phyloP scores from a whole-genome alignment of 768 basidiomycete species.

The Lentinus tigrinus region DNA sequence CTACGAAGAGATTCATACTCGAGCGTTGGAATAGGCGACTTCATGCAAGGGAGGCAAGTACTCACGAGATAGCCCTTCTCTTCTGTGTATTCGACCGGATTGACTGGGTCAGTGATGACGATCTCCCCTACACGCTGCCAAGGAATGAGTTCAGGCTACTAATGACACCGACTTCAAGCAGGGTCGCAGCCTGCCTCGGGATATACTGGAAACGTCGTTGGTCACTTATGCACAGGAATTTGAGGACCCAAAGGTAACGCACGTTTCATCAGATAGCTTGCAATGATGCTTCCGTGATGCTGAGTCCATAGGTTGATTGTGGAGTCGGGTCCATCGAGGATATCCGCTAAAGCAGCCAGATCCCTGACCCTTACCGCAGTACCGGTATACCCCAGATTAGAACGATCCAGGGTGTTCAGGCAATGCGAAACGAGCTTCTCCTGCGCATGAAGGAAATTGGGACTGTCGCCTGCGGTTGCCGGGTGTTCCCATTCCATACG shows the following conservation, averaged over 20 bases:
- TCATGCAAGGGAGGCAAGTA: neutral
- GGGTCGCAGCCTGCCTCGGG: neutral
- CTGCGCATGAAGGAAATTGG: no score
- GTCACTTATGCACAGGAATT: neutral
- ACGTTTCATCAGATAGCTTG: neutral
- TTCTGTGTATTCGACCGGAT: neutral
- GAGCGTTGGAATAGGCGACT: no score
- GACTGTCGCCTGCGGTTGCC: no score
- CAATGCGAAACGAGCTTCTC: no score
- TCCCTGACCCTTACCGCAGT: no score
- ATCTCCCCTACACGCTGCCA: neutral
- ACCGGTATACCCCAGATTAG: no score
- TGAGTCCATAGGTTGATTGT: neutral
- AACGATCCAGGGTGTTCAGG: no score
- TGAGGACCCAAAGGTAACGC: neutral
- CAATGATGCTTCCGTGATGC: neutral
- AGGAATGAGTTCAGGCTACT: neutral
- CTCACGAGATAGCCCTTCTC: neutral
- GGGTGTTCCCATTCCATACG: no score
- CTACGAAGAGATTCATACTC: no score
- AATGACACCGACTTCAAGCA: neutral
- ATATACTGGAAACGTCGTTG: neutral
- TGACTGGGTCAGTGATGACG: neutral
- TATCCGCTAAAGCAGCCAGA: no score
- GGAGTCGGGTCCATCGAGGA: constrained; percentile 3